Base-by-base conservation (phyloP, 2,329 filamentous ascomycete species). In the Beauveria pseudobassiana region DNA sequence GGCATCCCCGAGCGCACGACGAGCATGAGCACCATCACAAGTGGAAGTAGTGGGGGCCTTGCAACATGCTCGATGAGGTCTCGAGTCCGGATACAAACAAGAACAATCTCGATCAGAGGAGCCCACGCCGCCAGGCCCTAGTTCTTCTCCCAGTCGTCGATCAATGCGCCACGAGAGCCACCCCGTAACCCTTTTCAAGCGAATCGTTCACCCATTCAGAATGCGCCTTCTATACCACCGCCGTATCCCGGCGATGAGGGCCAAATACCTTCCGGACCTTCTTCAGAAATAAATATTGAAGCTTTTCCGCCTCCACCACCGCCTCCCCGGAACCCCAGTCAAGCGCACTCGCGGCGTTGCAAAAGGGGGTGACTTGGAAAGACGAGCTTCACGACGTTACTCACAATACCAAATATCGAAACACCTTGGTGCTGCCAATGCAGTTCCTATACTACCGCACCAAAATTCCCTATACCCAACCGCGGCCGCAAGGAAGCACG, bases 361-460 rank as follows among this genome's bases (percentile, higher is more conserved):
- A 98, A 75, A 86, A 92, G 74, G 93, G 40, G 93, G 93, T 22
- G 93, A 97, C 67, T 78, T 99, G 55, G 95, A 99, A 75, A 85
- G 95, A 71, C 84, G 95, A 71, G 95, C 95, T 1, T 99, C 95
- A 16, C 84, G 93, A 67, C 83, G 95, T 69, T 99, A 98, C 72
- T 98, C 95, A 2, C 90, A 92, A 59, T 99, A 98, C 72, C 95
- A 99, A 71, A 96, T 99, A 67, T 91, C 91, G 51, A 98, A 97
- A 71, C 92, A 96, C 69, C 80, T 98, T 2, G 93, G 93, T 12
- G 84, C 87, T 18, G 87, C 88, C 18, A 92, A 87, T 74, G 91
- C 90, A 22, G 88, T 98, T 18, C 91, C 93, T 7, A 89, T 96
- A 70, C 84, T 98, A 22, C 92, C 93, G 28, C 81, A 90, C 30